Base-by-base conservation (phyloP, 805 yeast species). In the Metschnikowia continentalis region DNA sequence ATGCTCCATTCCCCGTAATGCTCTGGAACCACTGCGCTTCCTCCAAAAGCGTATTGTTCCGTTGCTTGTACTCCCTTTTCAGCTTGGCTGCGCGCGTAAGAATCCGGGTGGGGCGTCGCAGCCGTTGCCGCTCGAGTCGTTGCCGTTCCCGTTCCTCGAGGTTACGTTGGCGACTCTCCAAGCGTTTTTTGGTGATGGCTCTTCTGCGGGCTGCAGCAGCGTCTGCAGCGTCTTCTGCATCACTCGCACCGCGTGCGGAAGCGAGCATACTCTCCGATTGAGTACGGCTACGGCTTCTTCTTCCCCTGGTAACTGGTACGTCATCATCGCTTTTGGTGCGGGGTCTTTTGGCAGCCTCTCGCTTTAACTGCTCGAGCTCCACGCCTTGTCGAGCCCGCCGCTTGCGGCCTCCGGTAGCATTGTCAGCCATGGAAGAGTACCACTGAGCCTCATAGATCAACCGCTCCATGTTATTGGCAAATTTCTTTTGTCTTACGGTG, bases 401-500 rank as follows among this genome's bases (percentile, higher is more conserved):
- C 32, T 59, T 47, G 23, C 57, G 46, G 4, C 59, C 50, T n/a
- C 59, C 43, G 1, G 54, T 51, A 23, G 53, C 46, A 11, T 47
- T 51, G 30, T 54, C 59, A 5, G 59, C 54, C 53, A 57, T 60
- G 5, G 67, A 61, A 1, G 64, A 54, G 41, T 62, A 65, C 78
- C 77, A 73, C 48, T 69, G 63, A 0, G 77, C 75, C 47, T 70
- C 74, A 51, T 72, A 73, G 7, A 70, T 54, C 23, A 74, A 62
- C 30, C 66, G 55, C 35, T 71, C 76, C n/a, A 61, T 56, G 5
- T 53, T 46, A 38, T 55, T 65, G 36, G 64, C 61, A 48, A 70
- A 71, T 26, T 56, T 61, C 11, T 62, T 61, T 52, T 59, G 62
- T 46, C 77, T 55, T 14, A 54, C 57, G 13, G 60, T 62, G 35